Evolutionary conservation across 225 moss, liverwort and hornwort species (phyloP).

Genomic region (Bryum argenteum): DNA sequence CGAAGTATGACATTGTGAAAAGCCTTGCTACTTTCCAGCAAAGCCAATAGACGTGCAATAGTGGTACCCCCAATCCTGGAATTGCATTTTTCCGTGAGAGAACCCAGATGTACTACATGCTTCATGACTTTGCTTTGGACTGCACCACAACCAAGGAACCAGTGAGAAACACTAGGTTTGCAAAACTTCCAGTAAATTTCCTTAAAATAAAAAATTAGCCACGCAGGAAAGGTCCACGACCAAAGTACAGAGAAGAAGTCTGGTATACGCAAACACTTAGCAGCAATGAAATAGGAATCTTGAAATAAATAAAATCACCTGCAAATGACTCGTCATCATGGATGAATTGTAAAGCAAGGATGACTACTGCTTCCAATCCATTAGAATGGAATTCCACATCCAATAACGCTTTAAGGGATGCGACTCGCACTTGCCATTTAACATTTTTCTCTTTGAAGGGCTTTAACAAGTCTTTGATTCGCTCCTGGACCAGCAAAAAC

Average conservation of each 20-base stretch:
- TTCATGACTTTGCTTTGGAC: slow-evolving; percentile 91
- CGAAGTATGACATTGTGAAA: slow-evolving; percentile 84
- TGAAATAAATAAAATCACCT: slow-evolving; percentile 47
- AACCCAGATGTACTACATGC: slow-evolving; percentile 67
- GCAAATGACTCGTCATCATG: slow-evolving; percentile 66
- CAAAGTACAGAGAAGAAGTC: background rate
- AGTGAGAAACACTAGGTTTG: slow-evolving; percentile 21
- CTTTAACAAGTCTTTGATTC: slow-evolving; percentile 66
- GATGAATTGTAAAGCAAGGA: slow-evolving; percentile 71
- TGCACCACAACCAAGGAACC: slow-evolving; percentile 48
- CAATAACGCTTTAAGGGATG: slow-evolving; percentile 73
- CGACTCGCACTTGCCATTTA: slow-evolving; percentile 75
- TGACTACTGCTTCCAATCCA: slow-evolving; percentile 74
- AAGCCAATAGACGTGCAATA: slow-evolving; percentile 55
- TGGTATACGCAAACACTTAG: background rate
- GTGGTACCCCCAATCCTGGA: slow-evolving; percentile 54
- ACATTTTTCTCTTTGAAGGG: slow-evolving; percentile 67
- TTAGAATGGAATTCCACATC: slow-evolving; percentile 73
- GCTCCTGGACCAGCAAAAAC: slow-evolving; percentile 56
- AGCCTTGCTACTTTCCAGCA: slow-evolving; percentile 59
- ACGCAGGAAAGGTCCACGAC: slow-evolving; percentile 4
- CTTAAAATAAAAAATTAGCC: slow-evolving; percentile 16
- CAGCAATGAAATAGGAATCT: slow-evolving; percentile 6
- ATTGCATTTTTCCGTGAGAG: slow-evolving; percentile 50
- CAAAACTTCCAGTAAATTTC: slow-evolving; percentile 5